Conservation (phyloP, 371 early-diverging fungal genomes). For the Capniomyces stellatus region DNA sequence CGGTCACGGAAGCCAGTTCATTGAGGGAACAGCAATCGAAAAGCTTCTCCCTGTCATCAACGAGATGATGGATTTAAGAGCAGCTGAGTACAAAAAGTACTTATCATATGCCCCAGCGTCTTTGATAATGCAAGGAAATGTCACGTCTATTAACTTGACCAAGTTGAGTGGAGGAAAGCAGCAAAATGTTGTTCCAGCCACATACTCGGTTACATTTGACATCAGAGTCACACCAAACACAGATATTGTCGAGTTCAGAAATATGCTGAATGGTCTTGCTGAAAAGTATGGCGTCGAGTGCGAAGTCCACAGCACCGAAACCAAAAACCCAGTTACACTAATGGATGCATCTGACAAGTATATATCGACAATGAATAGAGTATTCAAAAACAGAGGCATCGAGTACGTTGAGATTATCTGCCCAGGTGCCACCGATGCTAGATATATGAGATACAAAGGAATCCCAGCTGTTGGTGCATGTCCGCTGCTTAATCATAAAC, state of each 20-base stretch:
- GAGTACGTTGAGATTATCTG: conserved; percentile 42
- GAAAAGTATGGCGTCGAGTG: conserved; percentile 24
- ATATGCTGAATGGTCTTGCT: conserved; percentile 32
- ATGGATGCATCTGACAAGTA: conserved; percentile 34
- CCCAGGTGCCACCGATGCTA: conserved; percentile 56
- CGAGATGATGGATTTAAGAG: conserved; percentile 35
- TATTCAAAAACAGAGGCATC: no score
- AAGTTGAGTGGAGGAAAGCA: conserved; percentile 37
- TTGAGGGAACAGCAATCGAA: conserved; percentile 38
- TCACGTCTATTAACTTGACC: conserved; percentile 54
- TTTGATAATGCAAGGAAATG: conserved; percentile 35
- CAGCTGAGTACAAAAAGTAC: conserved; percentile 26
- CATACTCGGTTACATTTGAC: conserved; percentile 38
- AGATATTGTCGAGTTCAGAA: conserved; percentile 32
- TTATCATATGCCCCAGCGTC: conserved; percentile 10
- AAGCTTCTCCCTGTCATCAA: conserved; percentile 37
- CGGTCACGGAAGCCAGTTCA: conserved; percentile 61
- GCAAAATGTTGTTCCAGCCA: conserved; percentile 47
- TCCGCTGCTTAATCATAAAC: conserved; percentile 42
- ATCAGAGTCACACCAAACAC: conserved; percentile 43
- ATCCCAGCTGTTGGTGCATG: conserved; percentile 54
- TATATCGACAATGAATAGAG: no score
- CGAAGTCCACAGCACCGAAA: conserved; percentile 36
- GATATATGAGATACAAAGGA: conserved; percentile 45
- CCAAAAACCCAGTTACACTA: conserved; percentile 26